Evolutionary conservation across 108 stramenopile genomes (phyloP).

Genomic region (Chaetoceros muelleri): DNA sequence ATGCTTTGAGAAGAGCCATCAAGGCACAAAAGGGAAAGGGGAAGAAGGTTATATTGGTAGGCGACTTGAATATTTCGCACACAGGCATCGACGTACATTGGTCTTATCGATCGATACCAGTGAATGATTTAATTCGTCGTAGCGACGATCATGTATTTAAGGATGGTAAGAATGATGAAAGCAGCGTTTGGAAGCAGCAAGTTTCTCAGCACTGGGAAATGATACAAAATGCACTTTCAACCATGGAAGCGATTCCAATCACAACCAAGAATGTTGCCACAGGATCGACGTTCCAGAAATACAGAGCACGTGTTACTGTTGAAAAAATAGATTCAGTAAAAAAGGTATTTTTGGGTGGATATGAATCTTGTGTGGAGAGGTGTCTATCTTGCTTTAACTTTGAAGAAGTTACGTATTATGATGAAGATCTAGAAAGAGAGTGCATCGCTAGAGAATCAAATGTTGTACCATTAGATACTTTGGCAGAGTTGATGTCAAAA

Average conservation of each 20-base stretch:
- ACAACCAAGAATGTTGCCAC: constrained; percentile 66
- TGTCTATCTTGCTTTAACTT: constrained; percentile 46
- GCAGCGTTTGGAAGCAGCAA: constrained; percentile 57
- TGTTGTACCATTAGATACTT: constrained; percentile 22
- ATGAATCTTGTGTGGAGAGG: constrained; percentile 39
- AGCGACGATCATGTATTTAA: constrained; percentile 44
- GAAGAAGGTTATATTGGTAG: constrained; percentile 70
- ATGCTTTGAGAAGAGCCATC: constrained; percentile 68
- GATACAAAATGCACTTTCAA: constrained; percentile 34
- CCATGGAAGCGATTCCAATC: constrained; percentile 43
- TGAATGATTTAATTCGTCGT: too few relatives aligned
- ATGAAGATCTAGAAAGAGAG: constrained; percentile 22
- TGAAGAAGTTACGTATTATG: constrained; percentile 26
- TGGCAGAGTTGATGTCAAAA: constrained; percentile 70
- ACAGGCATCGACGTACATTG: constrained; percentile 46
- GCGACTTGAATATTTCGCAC: constrained; percentile 81
- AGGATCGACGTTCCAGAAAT: constrained; percentile 56
- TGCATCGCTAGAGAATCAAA: constrained; percentile 37
- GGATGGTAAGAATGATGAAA: constrained; percentile 9
- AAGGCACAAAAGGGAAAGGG: constrained; percentile 25
- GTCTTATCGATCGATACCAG: constrained; percentile 38
- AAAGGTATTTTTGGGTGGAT: constrained; percentile 44
- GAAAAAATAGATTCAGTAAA: constrained; percentile 16
- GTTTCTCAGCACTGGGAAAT: constrained; percentile 44
- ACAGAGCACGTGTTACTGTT: constrained; percentile 36